Conservation (phyloP, 2,329 filamentous ascomycete genomes). For the Pseudodiploospora longispora region DNA sequence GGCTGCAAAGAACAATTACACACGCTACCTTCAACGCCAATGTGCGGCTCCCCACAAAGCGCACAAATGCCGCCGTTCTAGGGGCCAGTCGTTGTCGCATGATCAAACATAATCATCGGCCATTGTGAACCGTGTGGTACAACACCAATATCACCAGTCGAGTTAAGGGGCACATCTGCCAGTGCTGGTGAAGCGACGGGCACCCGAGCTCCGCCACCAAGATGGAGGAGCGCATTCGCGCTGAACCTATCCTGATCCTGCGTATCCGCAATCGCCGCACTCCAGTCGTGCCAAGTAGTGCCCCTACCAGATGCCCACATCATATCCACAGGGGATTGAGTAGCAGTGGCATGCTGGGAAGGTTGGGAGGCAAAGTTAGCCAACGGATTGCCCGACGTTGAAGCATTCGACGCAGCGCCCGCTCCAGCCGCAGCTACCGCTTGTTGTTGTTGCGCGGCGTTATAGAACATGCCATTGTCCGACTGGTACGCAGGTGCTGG, state of each 20-base stretch:
- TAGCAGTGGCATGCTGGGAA: constrained; percentile 23
- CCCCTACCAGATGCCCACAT: constrained; percentile 26
- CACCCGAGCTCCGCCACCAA: constrained; percentile 26
- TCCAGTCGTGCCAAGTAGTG: constrained; percentile 49
- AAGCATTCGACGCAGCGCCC: constrained; percentile 13
- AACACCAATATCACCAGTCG: constrained; percentile 15
- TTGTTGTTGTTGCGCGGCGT: constrained; percentile 11
- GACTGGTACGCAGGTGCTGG: constrained; percentile 17
- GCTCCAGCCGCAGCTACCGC: constrained; percentile 1
- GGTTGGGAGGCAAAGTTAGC: constrained; percentile 32
- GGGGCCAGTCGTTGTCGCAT: constrained; percentile 1
- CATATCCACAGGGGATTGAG: constrained; percentile 18
- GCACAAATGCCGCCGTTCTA: background rate
- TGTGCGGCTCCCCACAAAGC: no score
- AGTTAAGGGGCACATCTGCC: constrained; percentile 3
- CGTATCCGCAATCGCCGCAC: constrained; percentile 40
- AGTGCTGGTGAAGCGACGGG: background rate
- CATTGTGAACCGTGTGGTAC: constrained; percentile 21
- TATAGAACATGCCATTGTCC: constrained; percentile 22
- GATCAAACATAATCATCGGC: constrained; percentile 25
- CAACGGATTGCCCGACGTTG: constrained; percentile 26
- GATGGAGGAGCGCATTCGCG: constrained; percentile 39
- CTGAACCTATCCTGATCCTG: constrained; percentile 43
- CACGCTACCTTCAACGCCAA: no score
- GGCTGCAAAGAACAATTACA: no score